Evolutionary conservation across 176 grass and related monocot genomes (phyloP).

Genomic region (Bromus sterilis): DNA sequence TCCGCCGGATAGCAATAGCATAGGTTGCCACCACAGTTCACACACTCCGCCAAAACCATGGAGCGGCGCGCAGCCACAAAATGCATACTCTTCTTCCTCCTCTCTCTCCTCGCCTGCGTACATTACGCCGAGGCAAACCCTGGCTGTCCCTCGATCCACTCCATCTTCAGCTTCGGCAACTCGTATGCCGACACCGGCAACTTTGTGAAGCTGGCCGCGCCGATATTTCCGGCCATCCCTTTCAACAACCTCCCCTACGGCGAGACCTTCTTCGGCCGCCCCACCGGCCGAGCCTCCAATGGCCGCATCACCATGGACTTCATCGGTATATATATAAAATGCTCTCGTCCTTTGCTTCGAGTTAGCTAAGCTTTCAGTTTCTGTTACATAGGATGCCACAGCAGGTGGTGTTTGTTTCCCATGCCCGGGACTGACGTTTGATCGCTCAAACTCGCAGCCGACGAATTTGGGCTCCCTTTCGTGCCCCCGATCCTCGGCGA

Average conservation of each 20-base stretch:
- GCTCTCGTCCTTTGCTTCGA: background rate
- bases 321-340: slow-evolving; percentile 18
- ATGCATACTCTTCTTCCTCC: background rate
- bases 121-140: background rate
- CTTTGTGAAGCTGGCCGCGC: slow-evolving; percentile 27
- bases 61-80: background rate
- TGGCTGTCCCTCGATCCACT: background rate
- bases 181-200: slow-evolving; percentile 69
- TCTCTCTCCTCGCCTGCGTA: background rate
- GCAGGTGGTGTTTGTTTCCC: background rate
- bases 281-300: slow-evolving; percentile 19
- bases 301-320: slow-evolving; percentile 32
- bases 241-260: slow-evolving; percentile 28
- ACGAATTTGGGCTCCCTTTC: slow-evolving; percentile 3
- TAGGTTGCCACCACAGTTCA: background rate
- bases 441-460: slow-evolving; percentile 1
- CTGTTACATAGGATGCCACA: background rate
- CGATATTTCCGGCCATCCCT: background rate
- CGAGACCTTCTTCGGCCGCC: slow-evolving; percentile 23
- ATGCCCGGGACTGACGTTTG: background rate
- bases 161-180: slow-evolving; percentile 57
- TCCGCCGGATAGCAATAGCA: background rate
- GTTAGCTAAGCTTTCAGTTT: background rate
- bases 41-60: background rate
- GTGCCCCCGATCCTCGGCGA: slow-evolving; percentile 9